phyloP scores from a whole-genome alignment of 495 filamentous ascomycete genomes.

The Hypoxylon trugodes region DNA sequence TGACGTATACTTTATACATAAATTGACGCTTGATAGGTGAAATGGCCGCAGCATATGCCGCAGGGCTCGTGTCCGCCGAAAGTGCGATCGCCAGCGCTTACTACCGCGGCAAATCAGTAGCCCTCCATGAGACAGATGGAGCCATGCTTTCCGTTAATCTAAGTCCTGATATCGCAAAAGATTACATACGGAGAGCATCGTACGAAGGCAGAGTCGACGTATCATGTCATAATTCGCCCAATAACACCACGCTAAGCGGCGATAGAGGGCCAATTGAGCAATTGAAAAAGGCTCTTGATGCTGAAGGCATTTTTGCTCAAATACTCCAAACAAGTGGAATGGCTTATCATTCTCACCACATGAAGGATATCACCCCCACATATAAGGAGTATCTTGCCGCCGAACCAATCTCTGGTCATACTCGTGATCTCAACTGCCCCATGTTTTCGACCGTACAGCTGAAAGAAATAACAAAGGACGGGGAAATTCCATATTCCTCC shows the following conservation, averaged over 20 bases:
- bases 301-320: constrained; percentile 48
- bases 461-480: too few relatives aligned
- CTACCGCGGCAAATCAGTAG: constrained; percentile 44
- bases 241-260: constrained; percentile 58
- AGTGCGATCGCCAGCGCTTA: constrained; percentile 58
- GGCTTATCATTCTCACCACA: constrained; percentile 64
- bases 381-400: too few relatives aligned
- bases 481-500: too few relatives aligned
- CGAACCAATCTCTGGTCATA: too few relatives aligned
- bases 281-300: constrained; percentile 41
- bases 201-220: not conserved
- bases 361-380: too few relatives aligned
- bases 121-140: constrained; percentile 37
- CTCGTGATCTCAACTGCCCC: too few relatives aligned
- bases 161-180: constrained; percentile 1
- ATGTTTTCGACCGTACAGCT: too few relatives aligned
- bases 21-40: too few relatives aligned
- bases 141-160: constrained; percentile 60
- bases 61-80: constrained; percentile 50
- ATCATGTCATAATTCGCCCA: constrained; percentile 56
- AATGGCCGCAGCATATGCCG: constrained; percentile 62
- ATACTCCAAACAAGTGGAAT: constrained; percentile 48
- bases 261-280: constrained; percentile 46
- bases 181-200: not conserved
- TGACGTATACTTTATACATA: too few relatives aligned